Base-by-base conservation (phyloP, 2,329 filamentous ascomycete species). In the Diplocarpon rosae region DNA sequence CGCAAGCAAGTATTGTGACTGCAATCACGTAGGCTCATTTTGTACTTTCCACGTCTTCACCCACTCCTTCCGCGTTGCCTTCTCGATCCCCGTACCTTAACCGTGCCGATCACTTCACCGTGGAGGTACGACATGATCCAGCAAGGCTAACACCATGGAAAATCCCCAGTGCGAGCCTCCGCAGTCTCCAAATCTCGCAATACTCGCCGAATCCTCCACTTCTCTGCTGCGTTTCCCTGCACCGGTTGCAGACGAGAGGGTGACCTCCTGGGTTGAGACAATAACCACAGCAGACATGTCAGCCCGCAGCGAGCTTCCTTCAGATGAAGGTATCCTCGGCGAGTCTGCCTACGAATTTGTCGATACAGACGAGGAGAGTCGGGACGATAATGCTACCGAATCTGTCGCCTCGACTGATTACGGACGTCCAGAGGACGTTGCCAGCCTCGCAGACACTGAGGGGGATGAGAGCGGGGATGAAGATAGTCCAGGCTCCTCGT, bases 261-360 rank as follows among this genome's bases (percentile, higher is more conserved):
- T 59, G 35, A 56, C 31, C 29, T 54, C 15, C 40, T 62, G 59
- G 59, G 52, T 62, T 15, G 44, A 58, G 36, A 51, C 48, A 39
- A 46, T 52, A 45, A 35, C 52, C 37, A 37, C 52, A 31, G 45
- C 52, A 42, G 56, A 46, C 16, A 61, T 62, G 57, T 56, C 59
- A 36, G 42, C 51, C 16, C 52, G 42, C 39, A 57, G 56, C 39
- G 59, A 60, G 37, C 42, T 39, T 15, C 49, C 44, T 16, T 52
- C 48, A n/a, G 59, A 62, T 28, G 59, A 59, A 36, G 51, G 55
- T 41, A 51, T 45, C 42, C 56, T 63, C 17, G 54, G 52, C 12
- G 59, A 59, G 30, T 62, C 60, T 41, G 47, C 58, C 34, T 63
- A 62, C 46, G 60, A 63, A 40, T 59, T 63, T 39, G 55, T 63